Conservation (phyloP, 768 basidiomycete species). For the Trametes cubensis region DNA sequence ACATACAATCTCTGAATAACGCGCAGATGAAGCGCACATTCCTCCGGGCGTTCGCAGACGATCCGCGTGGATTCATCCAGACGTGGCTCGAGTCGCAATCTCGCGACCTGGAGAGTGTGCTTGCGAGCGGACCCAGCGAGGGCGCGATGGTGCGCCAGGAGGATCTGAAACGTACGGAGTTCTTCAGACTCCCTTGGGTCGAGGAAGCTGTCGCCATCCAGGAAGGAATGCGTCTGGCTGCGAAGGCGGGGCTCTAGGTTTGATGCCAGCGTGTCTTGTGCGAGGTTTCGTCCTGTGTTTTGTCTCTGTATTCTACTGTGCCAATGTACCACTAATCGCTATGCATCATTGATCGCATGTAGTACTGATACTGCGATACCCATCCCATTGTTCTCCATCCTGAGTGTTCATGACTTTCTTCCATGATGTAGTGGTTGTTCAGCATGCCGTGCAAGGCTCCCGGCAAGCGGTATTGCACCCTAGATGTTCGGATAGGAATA, state of each 20-base stretch:
- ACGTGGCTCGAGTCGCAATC: constrained; percentile 93
- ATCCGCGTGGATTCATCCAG: constrained; percentile 82
- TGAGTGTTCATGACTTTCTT: no score
- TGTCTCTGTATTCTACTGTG: no score
- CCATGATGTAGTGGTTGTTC: no score
- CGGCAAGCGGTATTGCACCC: no score
- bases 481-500: no score
- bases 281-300: no score
- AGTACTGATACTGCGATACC: no score
- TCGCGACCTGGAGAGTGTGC: constrained; percentile 82
- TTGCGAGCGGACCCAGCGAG: constrained; percentile 86
- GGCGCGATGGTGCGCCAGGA: constrained; percentile 83
- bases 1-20: constrained; percentile 84
- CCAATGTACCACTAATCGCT: no score
- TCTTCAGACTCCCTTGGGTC: constrained; percentile 92
- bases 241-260: constrained; percentile 29
- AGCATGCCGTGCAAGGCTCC: no score
- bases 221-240: constrained; percentile 73
- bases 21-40: constrained; percentile 87
- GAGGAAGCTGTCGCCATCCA: constrained; percentile 84
- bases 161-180: constrained; percentile 85
- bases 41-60: constrained; percentile 75
- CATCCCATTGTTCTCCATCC: no score
- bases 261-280: background rate
- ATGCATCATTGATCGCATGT: no score